A percentile compares a stretch with the other conserved stretches of the same genome.
These are phyloP conservation scores for Dipteronia sinensis DNA, from an alignment of 345 rosid species.

Conservation along the genomic window DNA sequence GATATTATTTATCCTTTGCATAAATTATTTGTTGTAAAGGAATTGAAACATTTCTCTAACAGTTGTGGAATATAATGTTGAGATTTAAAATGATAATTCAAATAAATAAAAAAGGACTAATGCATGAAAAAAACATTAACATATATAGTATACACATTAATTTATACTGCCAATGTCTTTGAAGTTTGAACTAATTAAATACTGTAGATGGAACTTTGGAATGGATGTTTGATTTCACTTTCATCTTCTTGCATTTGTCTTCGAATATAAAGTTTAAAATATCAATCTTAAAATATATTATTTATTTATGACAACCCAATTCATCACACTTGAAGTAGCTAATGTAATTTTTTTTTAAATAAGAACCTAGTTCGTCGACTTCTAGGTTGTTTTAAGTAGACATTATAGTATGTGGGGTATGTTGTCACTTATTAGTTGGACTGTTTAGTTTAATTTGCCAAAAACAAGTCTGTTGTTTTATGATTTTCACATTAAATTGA, in stretches of 20 bases:
- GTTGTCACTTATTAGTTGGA: not conserved
- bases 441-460: not conserved
- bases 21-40: too few relatives aligned
- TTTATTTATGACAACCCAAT: not conserved
- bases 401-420: not conserved
- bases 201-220: not conserved
- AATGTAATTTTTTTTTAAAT: not conserved
- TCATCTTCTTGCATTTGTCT: constrained; percentile 3
- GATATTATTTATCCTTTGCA: too few relatives aligned
- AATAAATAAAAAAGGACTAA: not conserved
- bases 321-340: not conserved
- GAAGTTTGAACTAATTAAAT: not conserved
- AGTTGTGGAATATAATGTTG: not conserved
- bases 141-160: not conserved
- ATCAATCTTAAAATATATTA: not conserved
- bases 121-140: not conserved
- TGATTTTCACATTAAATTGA: not conserved
- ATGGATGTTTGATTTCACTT: not conserved
- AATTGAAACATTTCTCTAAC: too few relatives aligned
- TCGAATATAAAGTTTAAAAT: not conserved
- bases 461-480: not conserved
- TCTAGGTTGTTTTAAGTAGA: not conserved
- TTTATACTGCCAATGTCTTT: not conserved
- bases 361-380: not conserved
- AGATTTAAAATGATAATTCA: not conserved